These are phyloP conservation scores for Dissoconium aciculare DNA, from an alignment of 2,329 filamentous ascomycete genomes.

Conservation along the genomic window DNA sequence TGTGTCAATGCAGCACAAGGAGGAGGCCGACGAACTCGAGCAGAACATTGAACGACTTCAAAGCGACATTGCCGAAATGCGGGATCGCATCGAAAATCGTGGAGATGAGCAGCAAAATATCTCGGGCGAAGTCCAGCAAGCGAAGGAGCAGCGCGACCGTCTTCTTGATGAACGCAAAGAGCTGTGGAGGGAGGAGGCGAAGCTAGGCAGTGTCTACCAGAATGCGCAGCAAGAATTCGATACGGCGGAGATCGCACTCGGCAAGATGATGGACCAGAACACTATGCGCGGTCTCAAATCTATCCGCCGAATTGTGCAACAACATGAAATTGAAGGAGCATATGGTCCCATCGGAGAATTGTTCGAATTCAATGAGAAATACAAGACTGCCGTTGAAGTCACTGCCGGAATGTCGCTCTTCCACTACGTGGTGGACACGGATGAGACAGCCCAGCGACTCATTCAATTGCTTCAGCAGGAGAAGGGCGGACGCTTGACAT, in stretches of 20 bases:
- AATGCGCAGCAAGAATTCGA: constrained; percentile 65
- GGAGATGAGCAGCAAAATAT: constrained; percentile 58
- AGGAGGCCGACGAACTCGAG: constrained; percentile 63
- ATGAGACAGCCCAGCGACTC: constrained; percentile 69
- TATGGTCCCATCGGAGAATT: constrained; percentile 89
- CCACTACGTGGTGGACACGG: constrained; percentile 88
- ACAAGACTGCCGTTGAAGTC: constrained; percentile 79
- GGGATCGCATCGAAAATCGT: constrained; percentile 62
- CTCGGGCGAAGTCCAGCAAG: constrained; percentile 57
- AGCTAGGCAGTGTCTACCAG: constrained; percentile 60
- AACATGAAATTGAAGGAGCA: constrained; percentile 67
- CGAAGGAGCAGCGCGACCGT: constrained; percentile 63
- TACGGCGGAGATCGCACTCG: constrained; percentile 60
- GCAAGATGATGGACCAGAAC: constrained; percentile 75
- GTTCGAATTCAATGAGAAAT: constrained; percentile 71
- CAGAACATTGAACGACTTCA: constrained; percentile 57
- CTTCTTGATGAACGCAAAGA: constrained; percentile 77
- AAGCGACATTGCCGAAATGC: constrained; percentile 53
- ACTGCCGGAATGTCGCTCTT: constrained; percentile 87
- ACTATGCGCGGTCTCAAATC: constrained; percentile 78
- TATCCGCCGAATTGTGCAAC: constrained; percentile 65
- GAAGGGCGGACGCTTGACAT: constrained; percentile 75
- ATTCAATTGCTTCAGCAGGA: constrained; percentile 66
- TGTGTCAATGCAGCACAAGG: constrained; percentile 67
- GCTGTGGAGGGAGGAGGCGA: constrained; percentile 79